Evolutionary conservation across 495 filamentous ascomycete genomes (phyloP).

Genomic region (Jackrogersella multiformis): DNA sequence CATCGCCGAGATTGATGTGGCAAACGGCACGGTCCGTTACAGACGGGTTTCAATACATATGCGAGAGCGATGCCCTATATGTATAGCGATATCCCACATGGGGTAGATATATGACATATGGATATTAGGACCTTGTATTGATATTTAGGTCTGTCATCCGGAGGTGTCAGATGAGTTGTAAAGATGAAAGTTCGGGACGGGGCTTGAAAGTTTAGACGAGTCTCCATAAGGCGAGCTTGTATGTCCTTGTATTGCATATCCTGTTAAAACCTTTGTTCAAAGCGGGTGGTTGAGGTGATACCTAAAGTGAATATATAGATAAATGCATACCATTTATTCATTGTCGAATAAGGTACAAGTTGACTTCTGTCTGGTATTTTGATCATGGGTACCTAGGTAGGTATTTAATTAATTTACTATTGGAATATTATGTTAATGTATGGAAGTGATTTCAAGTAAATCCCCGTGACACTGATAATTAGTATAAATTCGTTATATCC

Average conservation of each 20-base stretch:
- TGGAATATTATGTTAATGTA: too few relatives aligned
- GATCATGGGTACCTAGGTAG: too few relatives aligned
- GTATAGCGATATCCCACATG: neutral
- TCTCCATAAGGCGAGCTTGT: neutral
- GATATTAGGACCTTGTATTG: too few relatives aligned
- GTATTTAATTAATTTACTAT: too few relatives aligned
- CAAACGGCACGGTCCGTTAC: slow-evolving; percentile 39
- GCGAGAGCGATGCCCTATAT: neutral
- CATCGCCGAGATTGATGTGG: slow-evolving; percentile 19
- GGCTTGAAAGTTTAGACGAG: neutral
- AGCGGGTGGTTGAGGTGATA: too few relatives aligned
- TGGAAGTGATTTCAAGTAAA: neutral
- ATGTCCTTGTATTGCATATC: neutral
- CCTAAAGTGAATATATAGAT: too few relatives aligned
- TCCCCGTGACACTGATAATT: neutral
- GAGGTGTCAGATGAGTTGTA: neutral
- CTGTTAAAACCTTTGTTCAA: neutral
- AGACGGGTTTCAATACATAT: slow-evolving; percentile 6
- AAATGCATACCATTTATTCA: too few relatives aligned
- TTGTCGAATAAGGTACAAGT: too few relatives aligned
- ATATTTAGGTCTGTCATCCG: neutral
- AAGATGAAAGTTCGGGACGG: neutral
- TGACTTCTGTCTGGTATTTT: too few relatives aligned
- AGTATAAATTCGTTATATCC: neutral
- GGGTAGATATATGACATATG: neutral